Evolutionary conservation across 768 basidiomycete genomes (phyloP).

Genomic region (Pleurotus ostreatus): DNA sequence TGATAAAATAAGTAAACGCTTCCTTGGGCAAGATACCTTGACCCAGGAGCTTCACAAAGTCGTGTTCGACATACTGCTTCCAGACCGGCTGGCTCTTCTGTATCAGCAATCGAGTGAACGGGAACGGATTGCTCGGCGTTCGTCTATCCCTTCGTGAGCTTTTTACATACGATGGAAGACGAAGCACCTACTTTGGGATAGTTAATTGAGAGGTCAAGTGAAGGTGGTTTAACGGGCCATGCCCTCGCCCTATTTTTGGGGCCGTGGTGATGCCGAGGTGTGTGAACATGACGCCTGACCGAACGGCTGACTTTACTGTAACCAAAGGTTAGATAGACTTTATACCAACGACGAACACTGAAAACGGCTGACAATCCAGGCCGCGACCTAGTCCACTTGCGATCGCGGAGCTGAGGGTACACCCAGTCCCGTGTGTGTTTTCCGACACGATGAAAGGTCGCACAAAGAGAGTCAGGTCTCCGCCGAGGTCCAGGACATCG

Average conservation of each 20-base stretch:
- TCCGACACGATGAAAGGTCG: slow-evolving; percentile 59
- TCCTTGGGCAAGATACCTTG: slow-evolving; percentile 60
- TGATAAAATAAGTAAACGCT: slow-evolving; percentile 83
- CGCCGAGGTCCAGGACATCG: slow-evolving; percentile 52
- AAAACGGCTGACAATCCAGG: slow-evolving; percentile 28
- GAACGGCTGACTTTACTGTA: slow-evolving; percentile 55
- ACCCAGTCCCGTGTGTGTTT: slow-evolving; percentile 90
- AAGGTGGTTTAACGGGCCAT: slow-evolving; percentile 86
- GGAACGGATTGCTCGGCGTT: slow-evolving; percentile 57
- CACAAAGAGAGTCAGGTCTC: slow-evolving; percentile 45
- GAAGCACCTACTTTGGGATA: slow-evolving; percentile 42
- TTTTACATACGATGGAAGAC: background rate
- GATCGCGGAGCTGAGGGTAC: slow-evolving; percentile 84
- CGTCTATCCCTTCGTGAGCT: slow-evolving; percentile 34
- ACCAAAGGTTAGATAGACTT: background rate
- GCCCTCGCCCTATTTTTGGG: slow-evolving; percentile 61
- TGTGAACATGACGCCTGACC: slow-evolving; percentile 65
- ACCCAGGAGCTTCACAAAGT: slow-evolving; percentile 77
- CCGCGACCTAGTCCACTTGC: slow-evolving; percentile 61
- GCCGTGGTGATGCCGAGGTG: slow-evolving; percentile 73
- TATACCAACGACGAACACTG: background rate
- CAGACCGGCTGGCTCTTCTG: slow-evolving; percentile 50
- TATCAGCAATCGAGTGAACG: slow-evolving; percentile 65
- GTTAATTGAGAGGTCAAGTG: slow-evolving; percentile 48
- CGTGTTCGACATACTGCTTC: slow-evolving; percentile 77